These are phyloP conservation scores for Cyberlindnera lachancei DNA, from an alignment of 805 yeast species.

Conservation along the genomic window DNA sequence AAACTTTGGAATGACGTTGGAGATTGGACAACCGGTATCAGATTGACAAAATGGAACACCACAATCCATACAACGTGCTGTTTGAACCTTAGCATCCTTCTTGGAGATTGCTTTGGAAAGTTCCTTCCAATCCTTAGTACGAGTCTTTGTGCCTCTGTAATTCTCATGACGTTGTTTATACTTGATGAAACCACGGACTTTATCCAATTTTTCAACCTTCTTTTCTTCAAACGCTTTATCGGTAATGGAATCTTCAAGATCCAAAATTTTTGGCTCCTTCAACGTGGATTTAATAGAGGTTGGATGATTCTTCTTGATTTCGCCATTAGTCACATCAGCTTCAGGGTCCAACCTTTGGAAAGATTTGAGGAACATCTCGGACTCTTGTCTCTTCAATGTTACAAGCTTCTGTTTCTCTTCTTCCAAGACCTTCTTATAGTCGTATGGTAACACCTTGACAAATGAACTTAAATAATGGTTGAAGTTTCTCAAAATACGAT, in stretches of 20 bases:
- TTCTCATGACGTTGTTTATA: conserved; percentile 84
- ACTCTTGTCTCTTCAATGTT: conserved; percentile 48
- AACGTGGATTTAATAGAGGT: conserved; percentile 27
- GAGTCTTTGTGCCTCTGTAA: conserved; percentile 67
- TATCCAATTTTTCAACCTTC: conserved; percentile 62
- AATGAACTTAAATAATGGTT: conserved; percentile 82
- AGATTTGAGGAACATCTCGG: conserved; percentile 56
- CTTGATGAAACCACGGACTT: conserved; percentile 86
- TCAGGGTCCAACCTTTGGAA: conserved; percentile 72
- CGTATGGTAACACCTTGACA: conserved; percentile 88
- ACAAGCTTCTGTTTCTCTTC: conserved; percentile 63
- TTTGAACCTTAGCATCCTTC: conserved; percentile 82
- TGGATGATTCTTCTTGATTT: conserved; percentile 39
- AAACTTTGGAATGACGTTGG: conserved; percentile 97
- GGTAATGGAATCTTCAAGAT: conserved; percentile 80
- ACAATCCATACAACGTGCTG: conserved; percentile 99
- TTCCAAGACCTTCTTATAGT: conserved; percentile 84
- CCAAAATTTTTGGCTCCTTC: conserved; percentile 78
- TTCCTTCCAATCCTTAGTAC: conserved; percentile 91
- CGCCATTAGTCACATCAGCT: conserved; percentile 85
- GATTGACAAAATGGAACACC: conserved; percentile 99
- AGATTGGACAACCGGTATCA: conserved; percentile 96
- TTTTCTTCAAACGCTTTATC: conserved; percentile 61
- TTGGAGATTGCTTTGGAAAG: conserved; percentile 72
- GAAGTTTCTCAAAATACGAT: conserved; percentile 74